Base-by-base conservation (phyloP, 495 filamentous ascomycete genomes). In the Margaritispora aquatica region DNA sequence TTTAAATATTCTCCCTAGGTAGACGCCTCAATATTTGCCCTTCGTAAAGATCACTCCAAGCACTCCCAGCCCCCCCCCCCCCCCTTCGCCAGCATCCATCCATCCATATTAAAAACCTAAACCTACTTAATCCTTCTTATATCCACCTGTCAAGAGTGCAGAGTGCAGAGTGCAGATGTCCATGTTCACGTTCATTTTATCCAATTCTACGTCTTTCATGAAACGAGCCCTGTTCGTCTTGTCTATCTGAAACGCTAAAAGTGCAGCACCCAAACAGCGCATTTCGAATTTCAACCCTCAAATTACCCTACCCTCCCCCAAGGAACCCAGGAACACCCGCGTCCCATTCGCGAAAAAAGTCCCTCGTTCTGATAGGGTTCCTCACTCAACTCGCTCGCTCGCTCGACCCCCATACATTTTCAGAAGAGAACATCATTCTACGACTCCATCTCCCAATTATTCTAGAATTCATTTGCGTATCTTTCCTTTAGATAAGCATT, bases 401-500 rank as follows among this genome's bases (percentile, higher is more conserved):
- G n/a, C n/a, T n/a, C n/a, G n/a, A n/a, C 38, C 38, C 19, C 38
- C 38, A n/a, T 44, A n/a, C 38, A 44, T 8, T 44, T 44, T 44
- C 38, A 44, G 38, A 44, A 8, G 3, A 9, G 7, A 34, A 15
- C 38, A 44, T 15, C 38, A 44, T n/a, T 44, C 38, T 9, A 44
- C 38, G n/a, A n/a, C 38, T 44, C 38, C 38, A 44, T n/a, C n/a
- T n/a, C 38, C 38, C 17, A 9, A 9, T 17, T 44, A 15, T 15
- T 2, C 2, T n/a, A 8, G 3, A 9, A 44, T 44, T 17, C 38
- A 44, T n/a, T n/a, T 17, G 38, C 38, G 19, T 44, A 44, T 3
- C 38, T 44, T 63, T 59, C 60, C 58, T 63, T n/a, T 61, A 38
- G 51, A 66, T 63, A 60, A 55, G 26, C 59, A 48, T 65, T 51